Evolutionary conservation across 306 rosid species (phyloP).

Genomic region (Sechiopsis laciniata): DNA sequence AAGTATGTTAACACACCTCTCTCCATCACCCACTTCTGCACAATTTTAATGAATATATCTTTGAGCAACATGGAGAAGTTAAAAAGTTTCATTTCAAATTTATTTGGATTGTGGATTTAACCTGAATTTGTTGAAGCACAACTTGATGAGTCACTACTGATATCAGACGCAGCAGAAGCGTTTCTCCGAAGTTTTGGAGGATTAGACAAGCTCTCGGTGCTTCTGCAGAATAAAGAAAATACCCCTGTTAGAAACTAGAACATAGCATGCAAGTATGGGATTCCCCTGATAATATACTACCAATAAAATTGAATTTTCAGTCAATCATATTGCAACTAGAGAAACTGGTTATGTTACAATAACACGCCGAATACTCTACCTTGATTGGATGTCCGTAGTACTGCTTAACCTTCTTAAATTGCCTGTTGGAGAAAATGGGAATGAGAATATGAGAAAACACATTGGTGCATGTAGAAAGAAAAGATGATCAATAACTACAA

Average conservation of each 20-base stretch:
- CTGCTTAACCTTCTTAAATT: slow-evolving; percentile 35
- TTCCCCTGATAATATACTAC: neutral
- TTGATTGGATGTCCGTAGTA: slow-evolving; percentile 33
- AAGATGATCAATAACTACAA: neutral
- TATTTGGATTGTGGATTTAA: slow-evolving; percentile 26
- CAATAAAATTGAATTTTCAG: neutral
- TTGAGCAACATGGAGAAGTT: neutral
- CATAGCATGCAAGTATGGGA: slow-evolving; percentile 7
- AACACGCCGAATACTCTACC: slow-evolving; percentile 25
- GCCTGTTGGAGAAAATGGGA: slow-evolving; percentile 35
- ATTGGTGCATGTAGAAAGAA: slow-evolving; percentile 2
- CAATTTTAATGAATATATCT: neutral
- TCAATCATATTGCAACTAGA: neutral
- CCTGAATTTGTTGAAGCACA: slow-evolving; percentile 50
- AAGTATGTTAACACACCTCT: neutral
- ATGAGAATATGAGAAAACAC: slow-evolving; percentile 8
- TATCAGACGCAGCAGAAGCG: slow-evolving; percentile 61
- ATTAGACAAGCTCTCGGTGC: slow-evolving; percentile 30
- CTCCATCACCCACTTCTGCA: neutral
- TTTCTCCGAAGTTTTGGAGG: slow-evolving; percentile 45
- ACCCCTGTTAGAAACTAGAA: neutral
- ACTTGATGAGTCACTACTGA: slow-evolving; percentile 50
- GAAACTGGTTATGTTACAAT: neutral
- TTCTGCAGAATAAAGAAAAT: slow-evolving; percentile 26
- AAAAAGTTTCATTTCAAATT: neutral